Base-by-base conservation (phyloP, 2,329 filamentous ascomycete genomes). In the Sporothrix pseudoabietina region DNA sequence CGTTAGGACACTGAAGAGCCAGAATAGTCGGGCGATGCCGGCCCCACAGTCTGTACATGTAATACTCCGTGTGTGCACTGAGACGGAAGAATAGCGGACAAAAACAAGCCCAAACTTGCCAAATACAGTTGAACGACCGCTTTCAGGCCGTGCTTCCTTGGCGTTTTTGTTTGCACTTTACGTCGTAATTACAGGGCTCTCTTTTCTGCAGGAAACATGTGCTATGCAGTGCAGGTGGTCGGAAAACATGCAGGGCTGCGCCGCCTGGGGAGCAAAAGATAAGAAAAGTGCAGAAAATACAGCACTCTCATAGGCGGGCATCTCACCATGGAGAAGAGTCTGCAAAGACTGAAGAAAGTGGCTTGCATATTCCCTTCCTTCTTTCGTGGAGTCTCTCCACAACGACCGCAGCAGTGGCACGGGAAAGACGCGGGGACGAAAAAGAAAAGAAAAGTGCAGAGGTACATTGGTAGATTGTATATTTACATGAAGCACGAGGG, bases 11-110 rank as follows among this genome's bases (percentile, higher is more conserved):
- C 9, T 32, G 10, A 2, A 16, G 16, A 8, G 57, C 30, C 32
- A 49, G 9, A 44, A 5, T 19, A 41, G 32, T 69, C 66, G 66
- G 66, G 66, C 66, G 49, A 69, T 69, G 66, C 66, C 66, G 66
- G 66, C 66, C 66, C 66, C 66, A 69, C 66, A n/a, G 26, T 1
- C 26, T 26, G 26, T 26, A 26, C 26, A 26, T 26, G 26, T n/a
- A n/a, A n/a, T n/a, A n/a, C n/a, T n/a, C n/a, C n/a, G n/a, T n/a
- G 3, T 35, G 9, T 14, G 22, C 30, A 59, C 19, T 26, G 35
- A 14, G 8, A 14, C 35, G 57, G 57, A 22, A 4, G 35, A 63
- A 63, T 41, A 41, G 30, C 30, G 14, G 57, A 4, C 44, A 49
- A 19, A 22, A 19, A 14, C 1, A 61, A 3, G 7, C 16, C 35